phyloP scores from a whole-genome alignment of 805 yeast species.

The Grigorovia humatica region DNA sequence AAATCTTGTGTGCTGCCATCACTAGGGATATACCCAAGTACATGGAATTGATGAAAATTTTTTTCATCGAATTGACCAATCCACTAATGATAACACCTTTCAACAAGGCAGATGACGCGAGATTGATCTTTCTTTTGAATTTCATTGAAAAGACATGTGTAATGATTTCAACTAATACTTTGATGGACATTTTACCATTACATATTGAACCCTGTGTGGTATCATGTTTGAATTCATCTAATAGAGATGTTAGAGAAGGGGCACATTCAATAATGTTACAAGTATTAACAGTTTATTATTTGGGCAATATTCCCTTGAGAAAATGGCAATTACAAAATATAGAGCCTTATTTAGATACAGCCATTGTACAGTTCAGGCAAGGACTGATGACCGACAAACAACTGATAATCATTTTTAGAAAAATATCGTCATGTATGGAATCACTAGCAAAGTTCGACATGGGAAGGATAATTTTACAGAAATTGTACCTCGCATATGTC shows the following conservation, averaged over 20 bases:
- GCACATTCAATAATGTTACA: slow-evolving; percentile 17
- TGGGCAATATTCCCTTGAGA: not conserved
- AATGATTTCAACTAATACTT: not conserved
- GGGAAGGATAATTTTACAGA: slow-evolving; percentile 13
- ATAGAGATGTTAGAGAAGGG: slow-evolving; percentile 15
- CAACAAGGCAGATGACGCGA: slow-evolving; percentile 15
- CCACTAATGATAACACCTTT: not conserved
- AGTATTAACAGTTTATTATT: slow-evolving; percentile 2
- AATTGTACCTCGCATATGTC: slow-evolving; percentile 9
- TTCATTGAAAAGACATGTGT: slow-evolving; percentile 16
- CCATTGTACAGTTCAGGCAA: slow-evolving; percentile 10
- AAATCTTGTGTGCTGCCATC: slow-evolving; percentile 10
- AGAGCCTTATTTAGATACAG: slow-evolving; percentile 8
- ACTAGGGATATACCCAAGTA: not conserved
- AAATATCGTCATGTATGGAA: slow-evolving; percentile 9
- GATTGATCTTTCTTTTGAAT: slow-evolving; percentile 15
- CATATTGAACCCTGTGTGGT: not conserved
- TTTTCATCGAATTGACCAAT: not conserved
- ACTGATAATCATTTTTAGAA: slow-evolving; percentile 11
- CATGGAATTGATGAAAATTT: not conserved
- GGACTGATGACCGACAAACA: slow-evolving; percentile 14
- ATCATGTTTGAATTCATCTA: slow-evolving; percentile 4
- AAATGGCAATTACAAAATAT: slow-evolving; percentile 6
- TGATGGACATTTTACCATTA: not conserved
- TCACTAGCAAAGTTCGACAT: slow-evolving; percentile 2